phyloP scores from a whole-genome alignment of 2,329 filamentous ascomycete species.

The Penicillium sp. region DNA sequence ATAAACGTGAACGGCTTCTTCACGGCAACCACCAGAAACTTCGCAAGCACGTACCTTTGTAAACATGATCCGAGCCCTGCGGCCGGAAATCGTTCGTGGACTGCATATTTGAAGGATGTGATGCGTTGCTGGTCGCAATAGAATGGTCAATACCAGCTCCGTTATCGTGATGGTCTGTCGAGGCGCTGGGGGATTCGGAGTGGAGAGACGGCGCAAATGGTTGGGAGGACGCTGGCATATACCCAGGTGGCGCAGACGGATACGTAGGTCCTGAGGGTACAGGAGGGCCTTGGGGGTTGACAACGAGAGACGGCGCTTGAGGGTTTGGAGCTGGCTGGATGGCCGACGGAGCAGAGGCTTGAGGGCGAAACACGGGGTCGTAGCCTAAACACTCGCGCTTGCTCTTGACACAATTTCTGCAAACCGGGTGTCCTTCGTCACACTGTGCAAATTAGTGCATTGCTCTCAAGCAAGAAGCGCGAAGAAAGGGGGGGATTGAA shows the following conservation, averaged over 20 bases:
- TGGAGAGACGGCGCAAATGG: constrained; percentile 42
- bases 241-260: constrained; percentile 42
- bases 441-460: constrained; percentile 55
- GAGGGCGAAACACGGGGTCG: constrained; percentile 72
- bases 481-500: constrained; percentile 15
- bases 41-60: constrained; percentile 20
- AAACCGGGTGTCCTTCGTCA: constrained; percentile 91
- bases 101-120: constrained; percentile 38
- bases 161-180: constrained; percentile 58
- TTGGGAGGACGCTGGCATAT: constrained; percentile 42
- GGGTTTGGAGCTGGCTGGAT: constrained; percentile 62
- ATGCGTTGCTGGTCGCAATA: constrained; percentile 52
- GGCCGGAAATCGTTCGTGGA: constrained; percentile 30
- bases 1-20: background rate
- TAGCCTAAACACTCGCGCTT: constrained; percentile 69
- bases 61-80: constrained; percentile 22
- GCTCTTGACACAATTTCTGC: constrained; percentile 70
- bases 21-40: too few relatives aligned
- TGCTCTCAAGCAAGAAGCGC: constrained; percentile 19
- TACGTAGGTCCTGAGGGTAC: constrained; percentile 31
- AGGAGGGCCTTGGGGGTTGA: constrained; percentile 42
- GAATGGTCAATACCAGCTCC: constrained; percentile 66
- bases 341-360: constrained; percentile 64
- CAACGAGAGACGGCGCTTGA: constrained; percentile 41
- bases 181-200: constrained; percentile 40